These are phyloP conservation scores for Penicillium fimorum DNA, from an alignment of 495 filamentous ascomycete species.

Conservation along the genomic window DNA sequence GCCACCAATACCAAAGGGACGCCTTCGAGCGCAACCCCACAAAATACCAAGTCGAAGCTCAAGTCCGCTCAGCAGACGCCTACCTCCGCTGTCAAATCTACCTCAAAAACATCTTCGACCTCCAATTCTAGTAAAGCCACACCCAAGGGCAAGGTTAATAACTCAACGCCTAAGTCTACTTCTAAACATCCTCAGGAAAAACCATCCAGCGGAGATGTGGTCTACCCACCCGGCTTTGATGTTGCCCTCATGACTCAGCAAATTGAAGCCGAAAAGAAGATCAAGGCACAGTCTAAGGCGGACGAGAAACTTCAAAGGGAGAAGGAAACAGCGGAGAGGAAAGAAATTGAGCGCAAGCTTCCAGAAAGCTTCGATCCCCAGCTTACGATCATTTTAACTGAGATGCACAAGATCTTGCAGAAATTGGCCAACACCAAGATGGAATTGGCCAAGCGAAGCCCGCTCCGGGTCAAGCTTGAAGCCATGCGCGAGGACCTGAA, in stretches of 20 bases:
- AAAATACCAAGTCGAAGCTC: not conserved
- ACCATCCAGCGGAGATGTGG: not conserved
- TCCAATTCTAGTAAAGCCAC: not conserved
- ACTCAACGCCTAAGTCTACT: not conserved
- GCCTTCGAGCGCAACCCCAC: not conserved
- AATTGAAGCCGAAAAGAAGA: not conserved
- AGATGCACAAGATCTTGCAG: not conserved
- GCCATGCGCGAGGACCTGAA: not conserved
- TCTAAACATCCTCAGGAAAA: not conserved
- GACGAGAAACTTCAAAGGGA: not conserved
- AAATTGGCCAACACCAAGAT: not conserved
- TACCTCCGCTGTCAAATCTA: not conserved
- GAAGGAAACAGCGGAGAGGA: conserved; percentile 3
- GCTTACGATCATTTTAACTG: not conserved
- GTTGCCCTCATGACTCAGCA: not conserved
- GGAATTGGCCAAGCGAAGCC: not conserved
- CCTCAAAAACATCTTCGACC: not conserved
- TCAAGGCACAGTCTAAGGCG: not conserved
- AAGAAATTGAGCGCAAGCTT: not conserved
- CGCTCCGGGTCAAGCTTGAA: not conserved
- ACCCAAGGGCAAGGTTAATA: not conserved
- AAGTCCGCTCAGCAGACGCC: not conserved
- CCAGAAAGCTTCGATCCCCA: not conserved
- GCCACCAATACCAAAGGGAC: not conserved
- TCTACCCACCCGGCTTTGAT: not conserved